Evolutionary conservation across 768 basidiomycete genomes (phyloP).

Genomic region (Suillus alpinus): DNA sequence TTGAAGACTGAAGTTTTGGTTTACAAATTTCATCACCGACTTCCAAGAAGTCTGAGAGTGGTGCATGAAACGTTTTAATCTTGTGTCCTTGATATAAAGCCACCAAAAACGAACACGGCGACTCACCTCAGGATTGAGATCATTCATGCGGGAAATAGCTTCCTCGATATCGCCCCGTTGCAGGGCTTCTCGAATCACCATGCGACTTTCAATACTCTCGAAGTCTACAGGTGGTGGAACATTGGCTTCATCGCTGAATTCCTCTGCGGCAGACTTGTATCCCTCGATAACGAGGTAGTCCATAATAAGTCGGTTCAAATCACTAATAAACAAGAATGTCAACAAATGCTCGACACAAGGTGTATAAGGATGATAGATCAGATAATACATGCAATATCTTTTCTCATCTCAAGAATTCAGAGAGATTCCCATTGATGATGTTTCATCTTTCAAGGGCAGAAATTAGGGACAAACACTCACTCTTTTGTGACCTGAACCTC

Average conservation of each 20-base stretch:
- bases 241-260: conserved; percentile 88
- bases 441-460: conserved; percentile 52
- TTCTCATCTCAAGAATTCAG: conserved; percentile 74
- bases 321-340: conserved; percentile 50
- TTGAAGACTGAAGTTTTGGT: conserved; percentile 96
- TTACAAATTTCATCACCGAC: conserved; percentile 80
- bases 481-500: conserved; percentile 83
- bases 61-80: conserved; percentile 98
- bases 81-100: conserved; percentile 34
- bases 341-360: conserved; percentile 16
- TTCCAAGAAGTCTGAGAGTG: conserved; percentile 80
- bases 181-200: conserved; percentile 91
- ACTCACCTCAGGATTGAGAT: conserved; percentile 94
- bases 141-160: conserved; percentile 93
- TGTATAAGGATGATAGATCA: conserved; percentile 44
- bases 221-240: conserved; percentile 78
- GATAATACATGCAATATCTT: conserved; percentile 87
- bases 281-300: conserved; percentile 98
- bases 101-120: conserved; percentile 8
- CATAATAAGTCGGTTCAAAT: conserved; percentile 92
- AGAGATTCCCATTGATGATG: conserved; percentile 97
- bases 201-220: conserved; percentile 88
- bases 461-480: conserved; percentile 54
- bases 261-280: conserved; percentile 93
- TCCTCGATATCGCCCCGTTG: conserved; percentile 94